Conservation (phyloP, 192 early-diverging fungal species). For the Chytriomyces hyalinus region DNA sequence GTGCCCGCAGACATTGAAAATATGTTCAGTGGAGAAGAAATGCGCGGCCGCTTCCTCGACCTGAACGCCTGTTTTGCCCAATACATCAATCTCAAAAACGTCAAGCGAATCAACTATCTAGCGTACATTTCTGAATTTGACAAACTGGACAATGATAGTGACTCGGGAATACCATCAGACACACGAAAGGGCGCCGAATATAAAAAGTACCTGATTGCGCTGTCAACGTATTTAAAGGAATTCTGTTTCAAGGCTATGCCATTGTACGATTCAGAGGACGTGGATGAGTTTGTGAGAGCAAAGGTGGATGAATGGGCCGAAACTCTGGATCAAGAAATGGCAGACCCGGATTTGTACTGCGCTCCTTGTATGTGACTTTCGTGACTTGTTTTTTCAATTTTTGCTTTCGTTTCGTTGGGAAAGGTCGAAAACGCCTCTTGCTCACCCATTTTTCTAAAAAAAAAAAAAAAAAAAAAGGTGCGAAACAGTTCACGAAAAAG, state of each 20-base stretch:
- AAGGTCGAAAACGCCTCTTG: background rate
- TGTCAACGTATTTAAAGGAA: conserved; percentile 72
- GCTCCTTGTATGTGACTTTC: conserved; percentile 61
- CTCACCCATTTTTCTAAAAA: background rate
- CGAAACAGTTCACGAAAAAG: conserved; percentile 84
- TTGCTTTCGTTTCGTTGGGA: background rate
- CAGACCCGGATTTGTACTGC: conserved; percentile 70
- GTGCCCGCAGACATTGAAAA: conserved; percentile 69
- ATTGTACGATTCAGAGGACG: conserved; percentile 69
- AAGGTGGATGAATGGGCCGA: conserved; percentile 73
- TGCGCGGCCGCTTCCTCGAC: conserved; percentile 83
- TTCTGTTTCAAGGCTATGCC: conserved; percentile 80
- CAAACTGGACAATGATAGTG: conserved; percentile 45
- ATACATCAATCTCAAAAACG: conserved; percentile 81
- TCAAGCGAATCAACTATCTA: conserved; percentile 63
- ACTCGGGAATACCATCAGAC: conserved; percentile 50
- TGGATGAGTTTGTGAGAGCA: conserved; percentile 52
- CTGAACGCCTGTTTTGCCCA: conserved; percentile 77
- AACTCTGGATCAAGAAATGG: conserved; percentile 46
- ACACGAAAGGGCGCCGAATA: conserved; percentile 69
- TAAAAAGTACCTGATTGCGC: conserved; percentile 66
- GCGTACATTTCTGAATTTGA: conserved; percentile 73
- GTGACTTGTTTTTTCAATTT: conserved; percentile 1
- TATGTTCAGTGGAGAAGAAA: conserved; percentile 94
- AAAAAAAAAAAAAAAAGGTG: conserved; percentile 44